Base-by-base conservation (phyloP, 345 rosid genomes). In the Aethionema arabicum region DNA sequence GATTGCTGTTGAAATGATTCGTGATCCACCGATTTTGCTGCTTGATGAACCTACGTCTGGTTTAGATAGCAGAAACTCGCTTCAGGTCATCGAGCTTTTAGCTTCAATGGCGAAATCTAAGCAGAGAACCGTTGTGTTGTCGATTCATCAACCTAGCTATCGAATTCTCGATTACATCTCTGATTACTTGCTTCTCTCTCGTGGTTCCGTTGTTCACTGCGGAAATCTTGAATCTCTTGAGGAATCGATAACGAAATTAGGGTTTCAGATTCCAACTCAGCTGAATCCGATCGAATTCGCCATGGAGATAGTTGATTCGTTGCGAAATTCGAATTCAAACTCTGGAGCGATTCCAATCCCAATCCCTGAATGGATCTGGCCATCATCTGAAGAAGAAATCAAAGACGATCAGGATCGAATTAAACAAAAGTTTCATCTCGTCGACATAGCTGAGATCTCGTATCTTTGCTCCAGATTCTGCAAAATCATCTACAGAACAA, bases 1-100 rank as follows among this genome's bases (percentile, higher is more conserved):
- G 0, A 83, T 92, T 36, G 98, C 90, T 8, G 82, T 87, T 11
- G 98, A 92, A 48, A 76, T 88, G 77, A 91, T 91, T 42, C 88
- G 86, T 11, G 87, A 86, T 52, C 95, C 98, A 3, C 74, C 86
- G 0, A 74, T 92, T 61, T 67, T 92, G 52, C 79, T 92, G 45
- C 79, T 92, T 9, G 96, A 92, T 45, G 98, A 92, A 66, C 95
- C 96, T 13, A 92, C 98, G 12, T 89, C 95, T 3, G 98, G 98
- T 45, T 74, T 91, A 7, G 98, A 86, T 63, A 86, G 95, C 66
- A 76, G 81, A 46, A 85, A 87, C 30, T 93, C 95, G 15, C 86
- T 80, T 30, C 93, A 86, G 55, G 98, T 92, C 38, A 84, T 89
- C 4, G 90, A 92, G 72, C 78, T 85, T 60, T 82, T 92, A 3